Base-by-base conservation (phyloP, 108 stramenopile species). In the Skeletonema tropicum region DNA sequence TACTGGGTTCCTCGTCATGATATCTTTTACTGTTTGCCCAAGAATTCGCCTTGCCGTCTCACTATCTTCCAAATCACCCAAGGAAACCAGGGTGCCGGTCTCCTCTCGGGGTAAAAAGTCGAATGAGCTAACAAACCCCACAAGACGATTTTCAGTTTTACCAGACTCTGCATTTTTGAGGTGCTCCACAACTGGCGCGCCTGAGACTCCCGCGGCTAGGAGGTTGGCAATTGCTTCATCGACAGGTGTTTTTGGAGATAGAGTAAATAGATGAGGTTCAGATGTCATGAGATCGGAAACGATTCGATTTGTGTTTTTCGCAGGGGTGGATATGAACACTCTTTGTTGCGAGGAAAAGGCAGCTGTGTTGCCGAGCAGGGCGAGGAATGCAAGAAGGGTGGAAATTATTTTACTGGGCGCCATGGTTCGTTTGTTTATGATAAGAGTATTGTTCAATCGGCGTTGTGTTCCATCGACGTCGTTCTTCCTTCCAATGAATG, bases 221-320 rank as follows among this genome's bases (percentile, higher is more conserved):
- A 82, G 64, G n/a, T 21, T 42, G 31, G 71, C 69, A 5, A 82
- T 77, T 15, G 80, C 80, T 59, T 82, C 80, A 29, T 82, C 80
- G 46, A 82, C 76, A 19, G 80, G 39, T 13, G 76, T 77, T 55
- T 66, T 49, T 0, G 80, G 80, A 4, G 80, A 73, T 3, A 82
- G 46, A 10, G 71, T 73, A 29, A 78, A 66, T 14, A 73, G 80
- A 38, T 73, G 35, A 23, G 72, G 72, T 4, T 70, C 41, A 30
- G 66, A 66, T 10, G 70, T 82, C 80, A 82, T 82, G n/a, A 72
- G 66, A 66, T 82, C 80, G 10, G 76, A 77, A 25, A 82, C 80
- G 21, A 77, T 73, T 31, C 72, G 71, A 45, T 72, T 73, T 29
- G 73, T 60, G 7, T 62, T 32, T 26, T 71, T 72, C 13, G 63